Conservation (phyloP, 2,329 filamentous ascomycete genomes). For the Simplicillium aogashimaense region DNA sequence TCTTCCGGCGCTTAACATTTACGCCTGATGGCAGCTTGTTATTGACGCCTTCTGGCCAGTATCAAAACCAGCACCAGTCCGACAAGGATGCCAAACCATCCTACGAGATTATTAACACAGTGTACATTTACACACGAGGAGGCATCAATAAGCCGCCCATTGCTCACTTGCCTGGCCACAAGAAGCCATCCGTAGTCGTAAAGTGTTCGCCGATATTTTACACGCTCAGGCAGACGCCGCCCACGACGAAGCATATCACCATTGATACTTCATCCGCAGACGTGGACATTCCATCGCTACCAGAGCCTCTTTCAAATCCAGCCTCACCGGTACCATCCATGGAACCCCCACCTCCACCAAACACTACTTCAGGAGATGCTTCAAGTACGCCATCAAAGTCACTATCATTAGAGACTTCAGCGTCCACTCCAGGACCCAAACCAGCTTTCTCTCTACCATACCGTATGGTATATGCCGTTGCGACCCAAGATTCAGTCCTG, state of each 20-base stretch:
- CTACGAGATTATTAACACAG: constrained; percentile 90
- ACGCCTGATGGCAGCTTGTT: constrained; percentile 90
- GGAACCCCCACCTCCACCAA: constrained; percentile 68
- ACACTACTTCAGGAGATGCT: constrained; percentile 37
- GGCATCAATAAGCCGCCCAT: constrained; percentile 96
- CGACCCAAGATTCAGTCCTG: constrained; percentile 89
- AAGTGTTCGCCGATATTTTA: constrained; percentile 90
- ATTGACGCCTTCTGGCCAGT: constrained; percentile 91
- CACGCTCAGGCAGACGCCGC: constrained; percentile 58
- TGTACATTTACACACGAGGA: constrained; percentile 94
- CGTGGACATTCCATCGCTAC: constrained; percentile 72
- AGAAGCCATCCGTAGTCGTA: constrained; percentile 94
- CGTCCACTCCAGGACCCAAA: constrained; percentile 47
- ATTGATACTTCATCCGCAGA: constrained; percentile 88
- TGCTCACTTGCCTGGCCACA: constrained; percentile 90
- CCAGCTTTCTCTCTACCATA: constrained; percentile 80
- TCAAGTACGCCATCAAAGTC: constrained; percentile 41
- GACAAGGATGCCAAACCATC: constrained; percentile 60
- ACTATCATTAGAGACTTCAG: constrained; percentile 31
- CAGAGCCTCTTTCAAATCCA: constrained; percentile 67
- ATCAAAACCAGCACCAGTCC: constrained; percentile 65
- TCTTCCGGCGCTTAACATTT: constrained; percentile 89
- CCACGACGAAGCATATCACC: constrained; percentile 76
- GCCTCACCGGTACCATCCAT: constrained; percentile 53
- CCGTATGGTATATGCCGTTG: constrained; percentile 91